Base-by-base conservation (phyloP, 1,284 basidiomycete genomes). In the Cerrena zonata region DNA sequence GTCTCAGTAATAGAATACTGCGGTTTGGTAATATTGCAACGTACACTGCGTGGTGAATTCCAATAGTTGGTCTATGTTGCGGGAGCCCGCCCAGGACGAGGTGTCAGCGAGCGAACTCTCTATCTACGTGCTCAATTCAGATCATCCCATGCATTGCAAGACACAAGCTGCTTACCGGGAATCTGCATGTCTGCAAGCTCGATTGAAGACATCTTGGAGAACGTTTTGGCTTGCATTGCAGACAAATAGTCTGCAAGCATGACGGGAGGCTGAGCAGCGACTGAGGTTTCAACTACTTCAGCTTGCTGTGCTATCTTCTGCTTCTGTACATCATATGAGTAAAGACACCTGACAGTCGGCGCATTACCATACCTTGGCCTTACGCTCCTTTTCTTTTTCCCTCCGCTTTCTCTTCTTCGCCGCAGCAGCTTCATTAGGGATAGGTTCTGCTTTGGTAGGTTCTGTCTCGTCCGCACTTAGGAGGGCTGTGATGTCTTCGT, bases 131-230 rank as follows among this genome's bases (percentile, higher is more conserved):
- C 75, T 70, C 75, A 77, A 69, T 68, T 73, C 64, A 74, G 67
- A 69, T 65, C 48, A 51, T 52, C 56, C 56, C 57, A 53, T 52
- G 47, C 26, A 22, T n/a, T 52, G 11, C 34, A 44, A n/a, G n/a
- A 19, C n/a, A 40, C 41, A 43, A 24, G 21, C 22, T 7, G 64
- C 73, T 56, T 65, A 89, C 90, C 82, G 62, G 84, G 82, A 67
- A 92, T 84, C 51, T 72, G 72, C 30, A 83, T 71, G 56, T 91
- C 89, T 21, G 79, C 76, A 44, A 90, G 74, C 67, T 93, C 90
- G 45, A 92, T 70, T 4, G 67, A 66, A 13, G 85, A 85, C 61
- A 85, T 66, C 49, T 84, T 78, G 3, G 79, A 71, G 58, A 83
- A 84, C 2, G 78, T 73, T 60, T 80, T 86, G 36, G 73, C 72